Evolutionary conservation across 352 stramenopile species (phyloP), one percentile per base, ranked within the genome.

Genomic region (Phytophthora pistaciae): DNA sequence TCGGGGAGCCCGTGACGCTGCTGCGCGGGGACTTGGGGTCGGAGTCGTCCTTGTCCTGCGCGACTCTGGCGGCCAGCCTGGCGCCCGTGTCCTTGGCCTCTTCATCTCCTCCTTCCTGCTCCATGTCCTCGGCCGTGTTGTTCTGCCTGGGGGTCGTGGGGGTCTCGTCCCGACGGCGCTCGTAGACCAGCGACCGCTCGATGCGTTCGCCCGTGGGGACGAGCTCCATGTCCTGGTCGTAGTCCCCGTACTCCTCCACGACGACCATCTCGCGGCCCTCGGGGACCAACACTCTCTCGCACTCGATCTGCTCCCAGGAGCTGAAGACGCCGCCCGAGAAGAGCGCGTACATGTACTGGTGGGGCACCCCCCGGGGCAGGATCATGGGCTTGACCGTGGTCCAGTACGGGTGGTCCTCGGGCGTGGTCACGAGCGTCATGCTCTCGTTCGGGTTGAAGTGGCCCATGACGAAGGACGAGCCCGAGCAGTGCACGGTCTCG

Each of bases 341-440:
- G 18, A 97, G 72, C 44, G 89, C 88, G 66, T 97, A 98, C 79
- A 94, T 97, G 80, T 98, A 98, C 70, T 91, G 90, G 57, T 97
- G 88, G 2, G 83, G 82, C 23, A 95, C 84, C 16, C 91, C 89
- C 14, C 88, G 74, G 21, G 91, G 91, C 56, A 99, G 75, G 11
- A 99, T 94, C 61, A 99, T 88, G 49, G 97, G 97, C 72, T 97
- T 94, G 29, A 84, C 75, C 1, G 97, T 99, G 23, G 83, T 96
- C 97, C 97, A 99, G 54, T 98, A 87, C 9, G 97, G 97, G 80
- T 99, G 99, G 5, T 91, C 83, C n/a, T 98, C 94, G 0, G 97
- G 97, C 27, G 93, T 98, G 1, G 97, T 99, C 23, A 98, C 92
- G 64, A 99, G 91, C 67, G 97, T 96, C 64, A 99, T 94, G 46